phyloP scores from a whole-genome alignment of 352 stramenopile genomes.

The Pythium plurisporium region DNA sequence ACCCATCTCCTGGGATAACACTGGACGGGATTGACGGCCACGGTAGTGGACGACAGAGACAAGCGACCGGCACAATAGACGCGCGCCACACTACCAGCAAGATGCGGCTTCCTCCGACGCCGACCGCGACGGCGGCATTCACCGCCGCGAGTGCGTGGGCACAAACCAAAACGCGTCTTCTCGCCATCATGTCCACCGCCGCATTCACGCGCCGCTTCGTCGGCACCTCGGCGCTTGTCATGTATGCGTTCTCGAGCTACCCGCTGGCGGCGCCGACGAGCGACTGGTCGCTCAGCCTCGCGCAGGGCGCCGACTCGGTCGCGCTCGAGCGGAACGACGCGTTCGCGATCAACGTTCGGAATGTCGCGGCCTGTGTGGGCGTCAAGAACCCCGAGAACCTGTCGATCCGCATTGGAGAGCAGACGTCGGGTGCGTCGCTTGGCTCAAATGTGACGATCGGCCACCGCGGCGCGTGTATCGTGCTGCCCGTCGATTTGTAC shows the following conservation, averaged over 20 bases:
- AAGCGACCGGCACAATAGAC: conserved; percentile 16
- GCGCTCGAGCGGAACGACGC: conserved; percentile 47
- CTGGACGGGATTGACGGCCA: conserved; percentile 2
- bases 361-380: conserved; percentile 53
- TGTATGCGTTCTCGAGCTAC: conserved; percentile 45
- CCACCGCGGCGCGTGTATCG: conserved; percentile 51
- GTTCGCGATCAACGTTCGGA: conserved; percentile 61
- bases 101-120: too few species aligned
- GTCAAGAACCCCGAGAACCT: conserved; percentile 65
- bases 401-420: conserved; percentile 58
- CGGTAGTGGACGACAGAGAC: conserved; percentile 15
- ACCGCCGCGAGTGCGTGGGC: conserved; percentile 9
- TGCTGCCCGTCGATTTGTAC: conserved; percentile 78
- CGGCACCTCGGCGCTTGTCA: conserved; percentile 26
- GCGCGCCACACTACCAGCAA: too few species aligned
- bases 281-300: conserved; percentile 47
- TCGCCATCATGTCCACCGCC: conserved; percentile 32
- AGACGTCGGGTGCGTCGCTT: conserved; percentile 57
- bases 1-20: not conserved
- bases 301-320: conserved; percentile 49
- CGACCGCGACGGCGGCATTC: not conserved
- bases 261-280: conserved; percentile 61
- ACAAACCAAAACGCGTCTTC: conserved; percentile 26
- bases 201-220: conserved; percentile 35
- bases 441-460: conserved; percentile 59